Evolutionary conservation across 2,329 filamentous ascomycete genomes (phyloP), one percentile per base, ranked within the genome.

Genomic region (Penicillium concentricum): DNA sequence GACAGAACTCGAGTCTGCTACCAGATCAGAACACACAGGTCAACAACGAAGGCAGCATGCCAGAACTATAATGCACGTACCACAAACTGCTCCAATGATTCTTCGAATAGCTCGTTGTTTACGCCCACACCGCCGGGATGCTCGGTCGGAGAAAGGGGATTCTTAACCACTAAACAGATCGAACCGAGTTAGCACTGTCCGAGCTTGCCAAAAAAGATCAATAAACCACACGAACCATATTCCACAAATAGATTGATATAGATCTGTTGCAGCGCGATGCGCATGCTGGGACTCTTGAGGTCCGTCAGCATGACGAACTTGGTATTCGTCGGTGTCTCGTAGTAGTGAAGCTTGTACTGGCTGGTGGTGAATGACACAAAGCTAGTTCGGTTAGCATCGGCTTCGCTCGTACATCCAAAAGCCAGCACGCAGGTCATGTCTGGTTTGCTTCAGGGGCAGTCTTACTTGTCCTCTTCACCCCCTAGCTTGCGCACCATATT

Each of bases 231-330:
- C 67, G 16, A 75, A 91, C 89, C 88, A 69, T 94, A 99, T 79
- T 99, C 94, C 18, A 99, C 93, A 79, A 94, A 99, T 24, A 97
- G 84, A 73, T 96, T 97, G 57, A 97, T 95, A 75, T 97, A 99
- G 61, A 99, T 97, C 82, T 99, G 94, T 73, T 99, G 92, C 69
- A 99, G 78, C 22, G 96, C 93, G 67, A 95, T 91, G 43, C 92
- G 86, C 86, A 99, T 93, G 76, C 92, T 97, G 64, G 89, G 84
- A 56, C 91, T 90, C 64, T 86, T 89, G 37, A 90, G 90, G 77
- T 97, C 94, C 24, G 94, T 97, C 71, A 97, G 82, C 87, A 99
- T 91, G 71, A 97, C 92, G 72, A 97, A 95, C 72, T 96, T 95
- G 76, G 96, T 87, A 74, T 91, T 95, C 51, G 92, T 94, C 1